Evolutionary conservation across 345 rosid genomes (phyloP).

Genomic region (Viola odorata): DNA sequence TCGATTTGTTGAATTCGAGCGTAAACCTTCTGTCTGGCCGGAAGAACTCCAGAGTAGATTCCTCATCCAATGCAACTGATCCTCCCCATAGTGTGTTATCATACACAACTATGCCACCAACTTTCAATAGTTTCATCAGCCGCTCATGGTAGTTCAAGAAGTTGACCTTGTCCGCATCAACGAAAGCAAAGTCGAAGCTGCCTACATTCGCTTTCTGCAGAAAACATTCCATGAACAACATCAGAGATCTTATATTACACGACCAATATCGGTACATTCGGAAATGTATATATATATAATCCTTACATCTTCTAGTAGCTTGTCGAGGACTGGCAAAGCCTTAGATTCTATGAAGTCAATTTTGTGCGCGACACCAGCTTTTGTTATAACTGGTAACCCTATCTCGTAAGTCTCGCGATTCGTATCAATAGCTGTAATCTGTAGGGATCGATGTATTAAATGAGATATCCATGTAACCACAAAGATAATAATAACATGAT

Average conservation of each 20-base stretch:
- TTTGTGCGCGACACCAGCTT: conserved; percentile 10
- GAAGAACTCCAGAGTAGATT: conserved; percentile 9
- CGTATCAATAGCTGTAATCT: conserved; percentile 9
- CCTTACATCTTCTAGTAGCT: conserved; percentile 6
- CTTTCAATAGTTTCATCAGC: conserved; percentile 11
- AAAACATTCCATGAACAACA: too few species aligned
- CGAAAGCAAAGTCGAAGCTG: conserved; percentile 38
- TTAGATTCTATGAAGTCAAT: conserved; percentile 1
- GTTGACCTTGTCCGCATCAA: conserved; percentile 45
- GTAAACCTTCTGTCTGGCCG: conserved; percentile 15
- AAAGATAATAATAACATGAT: too few species aligned
- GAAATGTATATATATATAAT: too few species aligned
- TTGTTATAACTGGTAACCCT: not conserved
- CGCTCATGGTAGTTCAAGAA: conserved; percentile 17
- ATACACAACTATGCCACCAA: conserved; percentile 37
- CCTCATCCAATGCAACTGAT: conserved; percentile 28
- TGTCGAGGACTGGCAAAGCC: conserved; percentile 4
- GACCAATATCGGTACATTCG: too few species aligned
- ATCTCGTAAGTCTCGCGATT: not conserved
- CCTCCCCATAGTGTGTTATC: conserved; percentile 47
- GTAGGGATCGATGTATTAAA: not conserved
- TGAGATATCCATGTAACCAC: too few species aligned
- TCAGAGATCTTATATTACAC: not conserved
- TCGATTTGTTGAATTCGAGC: conserved; percentile 34
- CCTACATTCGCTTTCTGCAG: not conserved